A percentile compares a stretch with the other conserved stretches of the same genome.
Evolutionary conservation across 108 stramenopile species (phyloP).

Genomic region (Cyclotella baltica): DNA sequence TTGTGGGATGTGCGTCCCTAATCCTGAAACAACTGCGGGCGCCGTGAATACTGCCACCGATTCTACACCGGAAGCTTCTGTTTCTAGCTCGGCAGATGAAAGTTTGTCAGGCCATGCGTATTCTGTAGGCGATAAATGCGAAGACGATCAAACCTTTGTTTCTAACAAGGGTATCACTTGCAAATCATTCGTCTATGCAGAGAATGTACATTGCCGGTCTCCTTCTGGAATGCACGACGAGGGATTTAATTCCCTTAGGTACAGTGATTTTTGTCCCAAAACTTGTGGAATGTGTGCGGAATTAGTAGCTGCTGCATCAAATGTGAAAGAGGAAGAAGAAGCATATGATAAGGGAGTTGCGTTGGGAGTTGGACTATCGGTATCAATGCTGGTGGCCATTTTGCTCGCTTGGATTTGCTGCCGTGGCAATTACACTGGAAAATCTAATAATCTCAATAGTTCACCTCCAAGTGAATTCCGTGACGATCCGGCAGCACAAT

Average conservation of each 20-base stretch:
- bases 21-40: no score
- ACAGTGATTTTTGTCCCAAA: conserved; percentile 9
- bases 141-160: conserved; percentile 11
- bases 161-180: conserved; percentile 8
- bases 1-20: no score
- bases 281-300: conserved; percentile 3
- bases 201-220: neutral
- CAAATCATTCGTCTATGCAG: neutral
- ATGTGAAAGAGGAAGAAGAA: neutral
- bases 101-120: neutral
- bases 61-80: no score
- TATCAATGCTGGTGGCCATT: neutral
- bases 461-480: neutral
- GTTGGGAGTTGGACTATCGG: neutral
- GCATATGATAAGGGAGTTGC: neutral
- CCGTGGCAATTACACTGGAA: neutral
- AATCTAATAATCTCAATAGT: neutral
- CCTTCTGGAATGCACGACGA: neutral
- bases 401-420: neutral
- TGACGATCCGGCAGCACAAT: neutral
- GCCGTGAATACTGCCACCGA: no score
- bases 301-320: neutral
- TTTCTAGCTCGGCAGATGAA: neutral
- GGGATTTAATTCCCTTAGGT: neutral
- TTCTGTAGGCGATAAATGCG: neutral